Conservation (phyloP, 2,329 filamentous ascomycete species). For the Calonectria leucothoes region DNA sequence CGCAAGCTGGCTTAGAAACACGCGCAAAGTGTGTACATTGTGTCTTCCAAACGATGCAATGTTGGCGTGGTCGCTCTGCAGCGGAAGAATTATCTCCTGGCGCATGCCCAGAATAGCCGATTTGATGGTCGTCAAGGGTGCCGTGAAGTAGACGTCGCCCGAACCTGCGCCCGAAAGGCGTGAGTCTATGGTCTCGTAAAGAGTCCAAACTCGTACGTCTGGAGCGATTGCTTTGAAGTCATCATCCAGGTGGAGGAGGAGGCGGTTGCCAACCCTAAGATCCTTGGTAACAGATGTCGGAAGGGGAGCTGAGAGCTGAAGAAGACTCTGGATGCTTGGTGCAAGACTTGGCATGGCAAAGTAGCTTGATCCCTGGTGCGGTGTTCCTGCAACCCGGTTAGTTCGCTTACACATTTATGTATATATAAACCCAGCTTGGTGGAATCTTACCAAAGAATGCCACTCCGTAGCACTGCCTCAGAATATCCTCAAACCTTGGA, state of each 20-base stretch:
- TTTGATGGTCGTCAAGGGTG: constrained; percentile 69
- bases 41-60: constrained; percentile 65
- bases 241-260: constrained; percentile 62
- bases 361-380: constrained; percentile 73
- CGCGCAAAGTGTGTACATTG: constrained; percentile 60
- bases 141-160: constrained; percentile 66
- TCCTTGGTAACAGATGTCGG: constrained; percentile 62
- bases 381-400: constrained; percentile 57
- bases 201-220: constrained; percentile 71
- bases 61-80: constrained; percentile 66
- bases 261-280: constrained; percentile 61
- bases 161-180: constrained; percentile 59
- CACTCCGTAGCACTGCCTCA: constrained; percentile 69
- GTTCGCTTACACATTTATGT: not conserved
- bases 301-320: constrained; percentile 63
- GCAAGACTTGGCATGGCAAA: constrained; percentile 69
- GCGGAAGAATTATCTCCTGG: constrained; percentile 62
- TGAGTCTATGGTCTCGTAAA: constrained; percentile 73
- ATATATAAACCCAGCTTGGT: fast-evolving
- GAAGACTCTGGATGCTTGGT: constrained; percentile 62
- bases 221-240: constrained; percentile 67
- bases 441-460: constrained; percentile 67
- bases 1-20: constrained; percentile 51
- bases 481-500: constrained; percentile 54
- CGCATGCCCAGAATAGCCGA: constrained; percentile 63